A percentile compares a stretch with the other conserved stretches of the same genome.
These are phyloP conservation scores for Aspergillus ustus DNA, from an alignment of 2,329 filamentous ascomycete species.

Conservation along the genomic window DNA sequence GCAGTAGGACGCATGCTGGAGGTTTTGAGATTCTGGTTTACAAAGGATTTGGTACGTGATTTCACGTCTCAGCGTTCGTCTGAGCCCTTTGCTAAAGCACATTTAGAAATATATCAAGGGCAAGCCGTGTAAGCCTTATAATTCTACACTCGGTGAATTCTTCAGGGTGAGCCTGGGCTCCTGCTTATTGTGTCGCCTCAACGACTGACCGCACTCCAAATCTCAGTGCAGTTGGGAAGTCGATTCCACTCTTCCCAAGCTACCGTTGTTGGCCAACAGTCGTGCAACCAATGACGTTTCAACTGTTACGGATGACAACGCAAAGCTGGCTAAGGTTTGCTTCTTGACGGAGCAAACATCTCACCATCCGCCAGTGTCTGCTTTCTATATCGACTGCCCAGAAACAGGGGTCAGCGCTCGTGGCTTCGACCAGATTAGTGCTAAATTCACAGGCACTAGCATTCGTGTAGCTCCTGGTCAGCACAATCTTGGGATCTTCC, in stretches of 20 bases:
- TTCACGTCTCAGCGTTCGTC: not conserved
- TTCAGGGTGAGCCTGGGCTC: slow-evolving; percentile 71
- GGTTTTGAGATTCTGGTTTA: slow-evolving; percentile 96
- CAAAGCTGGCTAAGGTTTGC: slow-evolving; percentile 73
- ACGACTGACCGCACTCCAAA: slow-evolving; percentile 5
- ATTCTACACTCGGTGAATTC: slow-evolving; percentile 95
- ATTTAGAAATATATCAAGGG: slow-evolving; percentile 92
- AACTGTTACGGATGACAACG: slow-evolving; percentile 38
- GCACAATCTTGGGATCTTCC: slow-evolving; percentile 95
- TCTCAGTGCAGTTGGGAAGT: slow-evolving; percentile 91
- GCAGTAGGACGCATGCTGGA: slow-evolving; percentile 92
- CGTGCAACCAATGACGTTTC: slow-evolving; percentile 41
- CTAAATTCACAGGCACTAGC: slow-evolving; percentile 96
- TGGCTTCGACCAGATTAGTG: slow-evolving; percentile 94
- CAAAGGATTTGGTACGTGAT: slow-evolving; percentile 76
- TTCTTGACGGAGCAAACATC: slow-evolving; percentile 98
- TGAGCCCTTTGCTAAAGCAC: slow-evolving; percentile 22
- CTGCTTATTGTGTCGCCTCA: not conserved
- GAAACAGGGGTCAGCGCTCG: slow-evolving; percentile 85
- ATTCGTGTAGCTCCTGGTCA: slow-evolving; percentile 89
- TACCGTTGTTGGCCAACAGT: slow-evolving; percentile 46
- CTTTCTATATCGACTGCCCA: slow-evolving; percentile 91
- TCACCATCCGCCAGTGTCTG: slow-evolving; percentile 95
- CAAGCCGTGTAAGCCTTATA: slow-evolving; percentile 98
- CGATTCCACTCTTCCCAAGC: slow-evolving; percentile 73